Evolutionary conservation across 129 eudicot species (phyloP), one percentile per base, ranked within the genome.

Genomic region (Artemisia argyi): DNA sequence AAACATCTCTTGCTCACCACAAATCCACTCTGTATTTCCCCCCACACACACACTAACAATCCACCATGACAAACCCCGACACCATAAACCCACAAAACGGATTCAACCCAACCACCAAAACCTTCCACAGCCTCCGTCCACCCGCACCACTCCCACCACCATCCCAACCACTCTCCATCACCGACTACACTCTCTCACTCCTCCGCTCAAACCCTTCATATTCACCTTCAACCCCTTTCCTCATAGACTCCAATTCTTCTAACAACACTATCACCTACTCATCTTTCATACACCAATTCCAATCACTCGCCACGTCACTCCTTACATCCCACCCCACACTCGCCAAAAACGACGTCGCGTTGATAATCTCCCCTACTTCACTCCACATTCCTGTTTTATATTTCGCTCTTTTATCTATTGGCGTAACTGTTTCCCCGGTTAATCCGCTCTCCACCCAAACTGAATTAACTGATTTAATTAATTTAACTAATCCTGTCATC

Each of bases 171-270:
- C 84, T 90, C 74, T 94, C 97, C 57, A 20, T 86, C 70, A 53
- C 74, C 66, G 81, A 77, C 20, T 79, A 76, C 76, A 14, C 88
- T 18, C 56, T 86, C 75, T 81, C 96, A 18, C 88, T 90, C 83
- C 89, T 88, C 60, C 84, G 52, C 52, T 64, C 82, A 47, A 16
- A 79, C 58, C 71, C 86, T 24, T 5, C 81, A 59, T 76, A 55
- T 61, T 72, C 85, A 32, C 63, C 83, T 19, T 44, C 72, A 22
- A 60, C 84, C 71, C 72, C 87, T 7, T 85, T 88, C 84, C 84
- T 90, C 71, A 86, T 90, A 79, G 91, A 94, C 76, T 78, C 91
- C 71, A 46, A 71, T 86, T 71, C 97, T 85, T 87, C n/a, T n/a
- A 80, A 69, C 6, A 30, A 8, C 73, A 84, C 75, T 15, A 82